Evolutionary conservation across 2,329 filamentous ascomycete genomes (phyloP).

Genomic region (Acrocalymma vagum): DNA sequence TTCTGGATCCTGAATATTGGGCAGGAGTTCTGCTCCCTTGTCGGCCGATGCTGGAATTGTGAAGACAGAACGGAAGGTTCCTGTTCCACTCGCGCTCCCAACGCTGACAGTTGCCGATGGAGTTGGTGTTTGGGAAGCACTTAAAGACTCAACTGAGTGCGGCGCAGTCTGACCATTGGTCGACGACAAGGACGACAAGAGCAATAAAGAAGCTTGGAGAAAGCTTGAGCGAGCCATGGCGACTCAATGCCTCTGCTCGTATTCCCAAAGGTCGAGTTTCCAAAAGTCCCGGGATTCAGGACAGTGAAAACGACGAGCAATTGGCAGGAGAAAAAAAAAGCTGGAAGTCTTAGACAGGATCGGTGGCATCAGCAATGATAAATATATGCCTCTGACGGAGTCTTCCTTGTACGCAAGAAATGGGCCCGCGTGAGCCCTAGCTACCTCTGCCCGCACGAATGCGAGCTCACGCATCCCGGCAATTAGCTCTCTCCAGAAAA

Average conservation of each 20-base stretch:
- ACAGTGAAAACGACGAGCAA: too few species aligned
- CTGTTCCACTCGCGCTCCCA: slow-evolving; percentile 35
- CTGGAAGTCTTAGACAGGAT: too few species aligned
- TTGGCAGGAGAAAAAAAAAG: too few species aligned
- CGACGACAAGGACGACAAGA: slow-evolving; percentile 34
- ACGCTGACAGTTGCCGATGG: slow-evolving; percentile 29
- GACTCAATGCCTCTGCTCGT: slow-evolving; percentile 15
- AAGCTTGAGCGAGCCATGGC: slow-evolving; percentile 36
- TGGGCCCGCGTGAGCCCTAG: too few species aligned
- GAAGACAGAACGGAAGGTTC: slow-evolving; percentile 42
- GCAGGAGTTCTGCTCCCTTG: slow-evolving; percentile 51
- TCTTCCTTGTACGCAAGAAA: too few species aligned
- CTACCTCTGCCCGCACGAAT: too few species aligned
- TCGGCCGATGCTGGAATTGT: slow-evolving; percentile 49
- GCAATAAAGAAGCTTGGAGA: slow-evolving; percentile 26
- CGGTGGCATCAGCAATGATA: too few species aligned
- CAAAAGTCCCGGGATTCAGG: not conserved
- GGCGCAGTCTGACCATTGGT: slow-evolving; percentile 26
- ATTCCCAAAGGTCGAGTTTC: too few species aligned
- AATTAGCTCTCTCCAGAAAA: too few species aligned
- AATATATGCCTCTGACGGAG: too few species aligned
- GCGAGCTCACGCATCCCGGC: too few species aligned
- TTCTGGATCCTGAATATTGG: slow-evolving; percentile 71
- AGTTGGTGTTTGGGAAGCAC: slow-evolving; percentile 25
- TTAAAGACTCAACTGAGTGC: slow-evolving; percentile 12